phyloP scores from a whole-genome alignment of 495 filamentous ascomycete species.

The Aspergillus carlsbadensis region DNA sequence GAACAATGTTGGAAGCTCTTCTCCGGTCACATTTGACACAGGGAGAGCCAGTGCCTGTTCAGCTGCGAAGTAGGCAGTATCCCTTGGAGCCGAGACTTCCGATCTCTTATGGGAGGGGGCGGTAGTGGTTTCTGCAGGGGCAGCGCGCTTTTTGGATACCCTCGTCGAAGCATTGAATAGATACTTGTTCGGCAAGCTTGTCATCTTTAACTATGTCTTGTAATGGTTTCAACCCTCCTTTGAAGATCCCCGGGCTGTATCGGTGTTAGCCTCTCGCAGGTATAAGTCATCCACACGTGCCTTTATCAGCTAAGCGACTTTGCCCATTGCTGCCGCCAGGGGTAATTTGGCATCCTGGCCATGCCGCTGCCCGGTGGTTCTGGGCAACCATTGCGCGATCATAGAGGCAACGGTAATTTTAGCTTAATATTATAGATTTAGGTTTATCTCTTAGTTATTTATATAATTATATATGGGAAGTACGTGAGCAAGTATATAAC shows the following conservation, averaged over 20 bases:
- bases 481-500: too few relatives aligned
- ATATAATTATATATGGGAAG: too few relatives aligned
- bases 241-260: constrained; percentile 61
- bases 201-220: constrained; percentile 64
- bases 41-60: constrained; percentile 69
- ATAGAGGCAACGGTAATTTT: too few relatives aligned
- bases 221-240: constrained; percentile 52
- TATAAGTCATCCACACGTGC: constrained; percentile 51
- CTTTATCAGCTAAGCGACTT: constrained; percentile 64
- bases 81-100: constrained; percentile 10
- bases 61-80: constrained; percentile 54
- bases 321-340: constrained; percentile 57
- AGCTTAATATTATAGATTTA: too few relatives aligned
- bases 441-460: too few relatives aligned
- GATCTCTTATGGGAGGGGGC: constrained; percentile 21
- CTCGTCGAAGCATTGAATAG: constrained; percentile 60
- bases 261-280: background rate
- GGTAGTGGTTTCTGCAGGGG: constrained; percentile 30
- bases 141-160: constrained; percentile 58
- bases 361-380: too few relatives aligned
- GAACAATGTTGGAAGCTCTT: constrained; percentile 54
- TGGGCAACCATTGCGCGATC: too few relatives aligned
- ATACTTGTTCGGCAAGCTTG: constrained; percentile 66
- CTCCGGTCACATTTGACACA: constrained; percentile 49
- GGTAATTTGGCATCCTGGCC: constrained; percentile 71